Evolutionary conservation across 2,329 filamentous ascomycete genomes (phyloP).

Genomic region (Drechslerella coelobrocha): DNA sequence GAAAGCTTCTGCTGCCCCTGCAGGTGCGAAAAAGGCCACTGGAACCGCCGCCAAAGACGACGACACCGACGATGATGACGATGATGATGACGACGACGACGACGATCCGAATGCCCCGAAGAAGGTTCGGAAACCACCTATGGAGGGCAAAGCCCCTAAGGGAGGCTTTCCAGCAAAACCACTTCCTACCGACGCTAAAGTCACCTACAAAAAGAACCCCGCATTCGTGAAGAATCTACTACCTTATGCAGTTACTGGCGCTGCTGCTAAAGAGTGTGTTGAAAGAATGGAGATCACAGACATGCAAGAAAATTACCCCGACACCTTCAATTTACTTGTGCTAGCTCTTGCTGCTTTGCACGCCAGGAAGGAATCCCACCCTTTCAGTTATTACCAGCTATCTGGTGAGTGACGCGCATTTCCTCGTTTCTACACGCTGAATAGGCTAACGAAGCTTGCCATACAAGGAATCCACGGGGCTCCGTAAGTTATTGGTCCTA

Average conservation of each 20-base stretch:
- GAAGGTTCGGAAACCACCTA: neutral
- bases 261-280: neutral
- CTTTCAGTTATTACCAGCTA: conserved; percentile 20
- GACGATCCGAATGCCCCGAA: neutral
- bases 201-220: neutral
- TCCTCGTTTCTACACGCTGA: no score
- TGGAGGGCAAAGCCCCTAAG: no score
- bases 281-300: conserved; percentile 1
- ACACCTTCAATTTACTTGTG: conserved; percentile 34
- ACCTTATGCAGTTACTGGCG: neutral
- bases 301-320: conserved; percentile 5
- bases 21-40: neutral
- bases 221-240: neutral
- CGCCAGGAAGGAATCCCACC: neutral
- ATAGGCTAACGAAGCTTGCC: neutral
- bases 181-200: neutral
- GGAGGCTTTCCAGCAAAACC: no score
- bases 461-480: conserved; percentile 37
- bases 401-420: conserved; percentile 9
- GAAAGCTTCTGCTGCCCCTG: neutral
- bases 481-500: conserved; percentile 22
- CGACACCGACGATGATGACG: conserved; percentile 3
- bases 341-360: conserved; percentile 27
- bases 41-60: neutral
- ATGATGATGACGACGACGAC: neutral